Percentiles rank a stretch among this genome's conserved stretches.
Evolutionary conservation across 768 basidiomycete genomes (phyloP).

Genomic region (Macrolepiota dolichaula): DNA sequence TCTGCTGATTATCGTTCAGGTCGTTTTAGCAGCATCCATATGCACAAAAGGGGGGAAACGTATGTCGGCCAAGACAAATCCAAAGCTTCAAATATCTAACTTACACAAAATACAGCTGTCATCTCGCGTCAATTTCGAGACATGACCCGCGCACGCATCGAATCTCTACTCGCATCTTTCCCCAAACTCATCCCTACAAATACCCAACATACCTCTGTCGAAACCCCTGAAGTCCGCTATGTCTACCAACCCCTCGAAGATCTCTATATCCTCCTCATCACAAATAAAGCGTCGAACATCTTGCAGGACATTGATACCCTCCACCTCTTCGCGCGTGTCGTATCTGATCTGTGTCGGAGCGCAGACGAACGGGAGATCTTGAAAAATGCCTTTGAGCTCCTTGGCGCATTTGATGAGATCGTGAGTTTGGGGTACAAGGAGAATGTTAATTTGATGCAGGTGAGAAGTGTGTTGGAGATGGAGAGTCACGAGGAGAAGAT

Average conservation of each 20-base stretch:
- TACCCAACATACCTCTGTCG: constrained; percentile 95
- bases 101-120: constrained; percentile 58
- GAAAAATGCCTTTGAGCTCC: constrained; percentile 87
- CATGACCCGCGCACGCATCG: constrained; percentile 88
- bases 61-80: constrained; percentile 29
- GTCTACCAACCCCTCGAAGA: constrained; percentile 97
- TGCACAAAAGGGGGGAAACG: constrained; percentile 94
- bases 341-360: constrained; percentile 85
- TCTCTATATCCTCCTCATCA: constrained; percentile 95
- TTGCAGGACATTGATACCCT: constrained; percentile 97
- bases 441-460: constrained; percentile 74
- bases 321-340: constrained; percentile 89
- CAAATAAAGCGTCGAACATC: constrained; percentile 98
- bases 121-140: constrained; percentile 95
- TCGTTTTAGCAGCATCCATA: constrained; percentile 92
- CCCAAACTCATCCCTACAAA: constrained; percentile 95
- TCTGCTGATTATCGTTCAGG: constrained; percentile 39
- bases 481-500: constrained; percentile 93
- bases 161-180: constrained; percentile 94
- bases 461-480: constrained; percentile 80
- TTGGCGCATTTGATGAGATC: constrained; percentile 96
- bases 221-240: constrained; percentile 92
- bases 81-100: neutral
- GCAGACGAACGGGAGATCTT: constrained; percentile 88
- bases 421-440: constrained; percentile 87